A percentile compares a stretch with the other conserved stretches of the same genome.
Conservation (phyloP, 805 yeast genomes). For the Maudiozyma pseudohumilis region DNA sequence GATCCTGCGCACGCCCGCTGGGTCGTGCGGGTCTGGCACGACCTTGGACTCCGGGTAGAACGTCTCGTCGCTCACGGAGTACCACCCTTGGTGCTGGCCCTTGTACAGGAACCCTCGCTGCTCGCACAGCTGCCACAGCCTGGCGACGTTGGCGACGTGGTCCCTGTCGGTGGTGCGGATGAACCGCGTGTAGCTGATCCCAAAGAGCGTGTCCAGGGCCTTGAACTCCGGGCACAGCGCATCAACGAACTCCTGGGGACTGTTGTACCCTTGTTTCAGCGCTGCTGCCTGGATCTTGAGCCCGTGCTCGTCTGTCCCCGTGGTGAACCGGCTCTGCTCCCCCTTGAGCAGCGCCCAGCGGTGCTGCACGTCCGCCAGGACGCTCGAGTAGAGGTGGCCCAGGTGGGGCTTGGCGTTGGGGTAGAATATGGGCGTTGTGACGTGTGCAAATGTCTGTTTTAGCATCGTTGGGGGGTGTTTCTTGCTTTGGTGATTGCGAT, state of each 20-base stretch:
- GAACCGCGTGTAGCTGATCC: constrained; percentile 61
- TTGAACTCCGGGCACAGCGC: constrained; percentile 54
- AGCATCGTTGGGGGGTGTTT: no score
- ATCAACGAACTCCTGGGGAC: constrained; percentile 67
- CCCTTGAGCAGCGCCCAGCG: constrained; percentile 55
- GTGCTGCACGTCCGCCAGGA: constrained; percentile 65
- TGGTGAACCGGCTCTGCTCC: constrained; percentile 48
- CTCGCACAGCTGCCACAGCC: constrained; percentile 57
- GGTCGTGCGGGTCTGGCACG: constrained; percentile 24
- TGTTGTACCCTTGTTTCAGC: constrained; percentile 33
- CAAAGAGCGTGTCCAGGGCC: constrained; percentile 45
- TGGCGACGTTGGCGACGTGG: constrained; percentile 54
- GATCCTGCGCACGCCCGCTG: constrained; percentile 22
- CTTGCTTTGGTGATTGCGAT: no score
- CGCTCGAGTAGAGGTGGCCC: constrained; percentile 86
- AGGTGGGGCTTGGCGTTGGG: constrained; percentile 92
- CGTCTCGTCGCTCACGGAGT: constrained; percentile 87
- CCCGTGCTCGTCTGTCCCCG: constrained; percentile 98
- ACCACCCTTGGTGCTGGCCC: constrained; percentile 90
- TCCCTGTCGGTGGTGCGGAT: constrained; percentile 85
- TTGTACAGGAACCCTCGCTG: constrained; percentile 62
- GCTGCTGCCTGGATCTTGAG: constrained; percentile 88
- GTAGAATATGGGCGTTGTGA: constrained; percentile 91
- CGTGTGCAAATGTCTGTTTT: no score
- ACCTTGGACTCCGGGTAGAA: constrained; percentile 82